A percentile compares a stretch with the other conserved stretches of the same genome.
Conservation (phyloP, 129 eudicot species). For the carrot (Daucus carota) region DH1_v3.0 NC_030383.2:35184001-35184500, state of each 20-base stretch:
- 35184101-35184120: too few relatives aligned
- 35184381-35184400: slow-evolving; percentile 37
- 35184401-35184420: slow-evolving; percentile 18
- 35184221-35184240: neutral
- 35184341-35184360: slow-evolving; percentile 15
- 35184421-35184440: slow-evolving; percentile 4
- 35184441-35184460: slow-evolving; percentile 18
- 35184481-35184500: slow-evolving; percentile 1
- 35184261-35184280: slow-evolving; percentile 16
- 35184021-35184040: slow-evolving; percentile 49
- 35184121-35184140: too few relatives aligned
- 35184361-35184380: slow-evolving; percentile 24
- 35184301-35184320: neutral
- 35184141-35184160: too few relatives aligned
- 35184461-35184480: slow-evolving; percentile 15
- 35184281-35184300: slow-evolving; percentile 6
- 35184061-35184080: slow-evolving; percentile 29
- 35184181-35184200: too few relatives aligned
- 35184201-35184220: slow-evolving; percentile 20
- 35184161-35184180: too few relatives aligned
- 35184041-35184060: slow-evolving; percentile 22
- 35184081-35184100: too few relatives aligned
- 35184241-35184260: slow-evolving; percentile 3
- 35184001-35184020: slow-evolving; percentile 57
- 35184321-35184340: slow-evolving; percentile 8